Evolutionary conservation across 2,329 filamentous ascomycete species (phyloP).

Genomic region (Cordyceps militaris): DNA sequence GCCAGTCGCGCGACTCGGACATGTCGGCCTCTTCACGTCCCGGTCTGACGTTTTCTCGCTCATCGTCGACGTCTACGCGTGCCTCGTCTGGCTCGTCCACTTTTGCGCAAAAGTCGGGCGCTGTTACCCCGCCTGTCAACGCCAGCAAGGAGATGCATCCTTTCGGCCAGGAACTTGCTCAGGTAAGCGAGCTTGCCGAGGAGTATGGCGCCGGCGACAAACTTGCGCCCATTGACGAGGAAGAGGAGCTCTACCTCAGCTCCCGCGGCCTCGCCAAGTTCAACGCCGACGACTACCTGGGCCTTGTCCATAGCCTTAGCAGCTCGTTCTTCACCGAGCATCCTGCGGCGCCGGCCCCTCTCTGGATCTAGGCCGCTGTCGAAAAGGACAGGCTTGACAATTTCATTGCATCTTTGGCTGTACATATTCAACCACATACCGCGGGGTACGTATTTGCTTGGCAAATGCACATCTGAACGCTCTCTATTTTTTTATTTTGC

Average conservation of each 20-base stretch:
- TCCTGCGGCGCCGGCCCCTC: conserved; percentile 26
- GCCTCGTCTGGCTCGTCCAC: conserved; percentile 40
- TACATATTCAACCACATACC: conserved; percentile 24
- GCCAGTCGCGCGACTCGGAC: conserved; percentile 48
- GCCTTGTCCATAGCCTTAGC: conserved; percentile 67
- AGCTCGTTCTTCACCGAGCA: conserved; percentile 48
- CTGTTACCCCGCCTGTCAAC: conserved; percentile 12
- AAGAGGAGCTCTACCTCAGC: conserved; percentile 59
- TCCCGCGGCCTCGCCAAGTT: conserved; percentile 66
- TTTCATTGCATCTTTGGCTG: conserved; percentile 20
- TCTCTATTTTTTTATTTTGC: neutral
- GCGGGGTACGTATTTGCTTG: neutral
- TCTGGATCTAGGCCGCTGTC: conserved; percentile 40
- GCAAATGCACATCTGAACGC: conserved; percentile 2
- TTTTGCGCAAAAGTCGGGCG: conserved; percentile 22
- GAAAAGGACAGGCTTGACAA: neutral
- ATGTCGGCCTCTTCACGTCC: conserved; percentile 49
- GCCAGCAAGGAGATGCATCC: conserved; percentile 50
- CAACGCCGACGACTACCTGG: conserved; percentile 74
- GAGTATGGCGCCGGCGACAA: conserved; percentile 64
- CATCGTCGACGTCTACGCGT: conserved; percentile 48
- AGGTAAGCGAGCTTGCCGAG: conserved; percentile 89
- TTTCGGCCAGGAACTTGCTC: conserved; percentile 82
- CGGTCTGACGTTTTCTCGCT: conserved; percentile 49
- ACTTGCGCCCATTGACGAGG: conserved; percentile 60